Percentiles rank a stretch among this genome's conserved stretches.
These are phyloP conservation scores for Mixia osmundae DNA, from an alignment of 1,284 basidiomycete species.

Conservation along the genomic window DNA sequence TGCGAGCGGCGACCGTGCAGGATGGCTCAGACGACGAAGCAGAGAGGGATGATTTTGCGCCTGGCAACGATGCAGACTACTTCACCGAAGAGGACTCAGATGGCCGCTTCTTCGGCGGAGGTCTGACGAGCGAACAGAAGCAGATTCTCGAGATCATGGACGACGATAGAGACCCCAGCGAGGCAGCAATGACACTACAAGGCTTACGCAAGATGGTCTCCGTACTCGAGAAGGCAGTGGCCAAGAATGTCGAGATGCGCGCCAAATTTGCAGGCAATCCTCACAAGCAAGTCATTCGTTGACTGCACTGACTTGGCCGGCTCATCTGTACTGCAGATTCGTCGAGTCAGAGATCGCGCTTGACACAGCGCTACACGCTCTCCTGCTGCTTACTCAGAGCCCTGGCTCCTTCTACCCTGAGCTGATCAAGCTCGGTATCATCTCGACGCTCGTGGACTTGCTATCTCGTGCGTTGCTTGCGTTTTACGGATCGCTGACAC, in stretches of 20 bases:
- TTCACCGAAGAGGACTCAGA: constrained; percentile 75
- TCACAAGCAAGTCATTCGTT: constrained; percentile 11
- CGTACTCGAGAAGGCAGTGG: constrained; percentile 62
- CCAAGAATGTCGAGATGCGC: constrained; percentile 83
- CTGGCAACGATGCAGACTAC: constrained; percentile 65
- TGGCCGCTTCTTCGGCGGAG: constrained; percentile 79
- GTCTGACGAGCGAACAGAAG: constrained; percentile 69
- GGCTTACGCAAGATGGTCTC: constrained; percentile 49
- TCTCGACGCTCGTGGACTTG: constrained; percentile 49
- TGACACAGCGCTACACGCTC: constrained; percentile 51
- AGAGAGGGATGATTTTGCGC: constrained; percentile 12
- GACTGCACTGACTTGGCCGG: constrained; percentile 19
- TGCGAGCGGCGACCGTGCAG: constrained; percentile 8
- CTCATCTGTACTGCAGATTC: constrained; percentile 36
- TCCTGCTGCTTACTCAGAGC: constrained; percentile 68
- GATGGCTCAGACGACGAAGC: constrained; percentile 21
- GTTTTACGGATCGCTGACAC: background rate
- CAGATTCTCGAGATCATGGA: constrained; percentile 77
- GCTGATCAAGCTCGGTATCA: constrained; percentile 47
- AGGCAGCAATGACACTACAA: constrained; percentile 37
- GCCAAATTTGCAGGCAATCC: constrained; percentile 25
- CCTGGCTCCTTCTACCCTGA: constrained; percentile 71
- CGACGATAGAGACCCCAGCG: constrained; percentile 27
- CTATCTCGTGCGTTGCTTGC: constrained; percentile 25
- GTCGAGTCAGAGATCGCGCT: constrained; percentile 95